Percentiles rank a stretch among this genome's conserved stretches.
Conservation (phyloP, 1,139 yeast genomes). For the Scheffersomyces stambukii region DNA sequence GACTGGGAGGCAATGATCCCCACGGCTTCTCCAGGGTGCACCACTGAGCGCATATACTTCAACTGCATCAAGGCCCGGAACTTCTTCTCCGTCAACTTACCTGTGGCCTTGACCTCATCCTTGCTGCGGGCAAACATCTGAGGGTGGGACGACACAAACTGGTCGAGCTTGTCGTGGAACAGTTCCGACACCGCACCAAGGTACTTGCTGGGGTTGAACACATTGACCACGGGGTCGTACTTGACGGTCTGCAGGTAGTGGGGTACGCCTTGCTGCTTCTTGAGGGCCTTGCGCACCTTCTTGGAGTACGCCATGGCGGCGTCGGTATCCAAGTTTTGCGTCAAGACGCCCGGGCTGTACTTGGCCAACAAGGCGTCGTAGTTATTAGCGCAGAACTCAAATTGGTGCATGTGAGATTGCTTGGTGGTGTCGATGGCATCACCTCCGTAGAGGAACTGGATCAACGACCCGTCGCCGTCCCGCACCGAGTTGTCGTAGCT, state of each 20-base stretch:
- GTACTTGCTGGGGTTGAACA: slow-evolving; percentile 82
- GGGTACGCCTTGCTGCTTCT: slow-evolving; percentile 60
- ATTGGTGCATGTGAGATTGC: slow-evolving; percentile 91
- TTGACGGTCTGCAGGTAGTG: slow-evolving; percentile 61
- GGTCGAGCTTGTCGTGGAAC: slow-evolving; percentile 78
- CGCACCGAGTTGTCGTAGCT: slow-evolving; percentile 94
- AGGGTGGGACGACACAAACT: slow-evolving; percentile 54
- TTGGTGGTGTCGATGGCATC: slow-evolving; percentile 93
- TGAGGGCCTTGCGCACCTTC: slow-evolving; percentile 71
- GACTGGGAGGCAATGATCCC: slow-evolving; percentile 99
- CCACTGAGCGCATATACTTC: slow-evolving; percentile 93
- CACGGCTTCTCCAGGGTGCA: slow-evolving; percentile 96
- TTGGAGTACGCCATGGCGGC: slow-evolving; percentile 76
- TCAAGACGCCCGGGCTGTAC: slow-evolving; percentile 78
- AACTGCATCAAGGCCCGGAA: slow-evolving; percentile 97
- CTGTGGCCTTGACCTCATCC: slow-evolving; percentile 36
- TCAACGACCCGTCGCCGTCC: slow-evolving; percentile 89
- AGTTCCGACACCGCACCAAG: slow-evolving; percentile 91
- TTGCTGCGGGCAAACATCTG: slow-evolving; percentile 51
- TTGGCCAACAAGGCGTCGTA: slow-evolving; percentile 81
- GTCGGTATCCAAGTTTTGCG: slow-evolving; percentile 76
- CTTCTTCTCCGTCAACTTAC: slow-evolving; percentile 72
- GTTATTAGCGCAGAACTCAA: slow-evolving; percentile 89
- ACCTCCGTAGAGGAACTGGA: slow-evolving; percentile 97
- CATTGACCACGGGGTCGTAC: slow-evolving; percentile 86